Evolutionary conservation across 495 filamentous ascomycete species (phyloP).

Genomic region (Penicillium canescens): DNA sequence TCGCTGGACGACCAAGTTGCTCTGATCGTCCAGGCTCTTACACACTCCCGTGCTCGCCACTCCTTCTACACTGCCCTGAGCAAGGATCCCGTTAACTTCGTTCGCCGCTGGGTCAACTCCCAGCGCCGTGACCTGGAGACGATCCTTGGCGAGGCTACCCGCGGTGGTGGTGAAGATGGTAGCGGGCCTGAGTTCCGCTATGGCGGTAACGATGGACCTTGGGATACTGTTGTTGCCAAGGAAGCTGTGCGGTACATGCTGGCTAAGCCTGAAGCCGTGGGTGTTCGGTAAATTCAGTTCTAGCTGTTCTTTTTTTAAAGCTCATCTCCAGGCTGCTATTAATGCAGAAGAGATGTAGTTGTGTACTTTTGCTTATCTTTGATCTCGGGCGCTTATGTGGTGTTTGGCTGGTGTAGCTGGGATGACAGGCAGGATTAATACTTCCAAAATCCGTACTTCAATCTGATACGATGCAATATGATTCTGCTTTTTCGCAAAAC

Average conservation of each 20-base stretch:
- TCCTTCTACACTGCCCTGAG: constrained; percentile 75
- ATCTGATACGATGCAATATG: constrained; percentile 7
- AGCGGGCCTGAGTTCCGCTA: constrained; percentile 59
- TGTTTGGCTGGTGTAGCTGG: constrained; percentile 35
- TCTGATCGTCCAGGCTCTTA: constrained; percentile 72
- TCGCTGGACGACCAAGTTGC: constrained; percentile 81
- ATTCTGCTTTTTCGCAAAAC: not conserved
- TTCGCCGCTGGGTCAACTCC: constrained; percentile 79
- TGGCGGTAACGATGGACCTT: constrained; percentile 55
- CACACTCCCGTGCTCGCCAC: constrained; percentile 79
- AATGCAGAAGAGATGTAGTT: constrained; percentile 5
- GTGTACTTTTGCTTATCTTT: constrained; percentile 17
- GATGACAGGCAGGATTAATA: constrained; percentile 21
- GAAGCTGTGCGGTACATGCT: constrained; percentile 53
- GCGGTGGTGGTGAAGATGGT: constrained; percentile 65
- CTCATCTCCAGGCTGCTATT: not conserved
- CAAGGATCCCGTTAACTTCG: constrained; percentile 78
- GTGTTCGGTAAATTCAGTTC: constrained; percentile 23
- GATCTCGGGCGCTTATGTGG: constrained; percentile 36
- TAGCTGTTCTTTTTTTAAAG: not conserved
- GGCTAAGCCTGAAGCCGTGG: constrained; percentile 42
- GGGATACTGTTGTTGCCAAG: constrained; percentile 50
- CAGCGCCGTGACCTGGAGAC: constrained; percentile 91
- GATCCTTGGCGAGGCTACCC: constrained; percentile 76
- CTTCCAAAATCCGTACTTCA: constrained; percentile 19